Conservation (phyloP, 129 eudicot genomes). For the Lonicera japonica region DNA sequence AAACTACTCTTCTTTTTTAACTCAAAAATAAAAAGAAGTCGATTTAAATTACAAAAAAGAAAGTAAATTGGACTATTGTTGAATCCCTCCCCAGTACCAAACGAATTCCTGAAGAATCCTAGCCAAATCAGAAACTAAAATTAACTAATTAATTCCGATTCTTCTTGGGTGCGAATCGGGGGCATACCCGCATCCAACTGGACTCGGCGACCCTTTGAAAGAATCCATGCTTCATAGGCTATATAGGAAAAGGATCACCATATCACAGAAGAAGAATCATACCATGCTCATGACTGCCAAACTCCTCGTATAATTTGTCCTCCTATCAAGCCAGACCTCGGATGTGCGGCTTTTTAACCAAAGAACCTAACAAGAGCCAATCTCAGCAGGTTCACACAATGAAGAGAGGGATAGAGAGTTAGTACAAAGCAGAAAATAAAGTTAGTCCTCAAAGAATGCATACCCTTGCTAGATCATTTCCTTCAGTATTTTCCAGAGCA, state of each 20-base stretch:
- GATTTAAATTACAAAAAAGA: too few relatives aligned
- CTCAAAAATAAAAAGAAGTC: too few relatives aligned
- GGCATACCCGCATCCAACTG: too few relatives aligned
- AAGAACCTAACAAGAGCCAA: conserved; percentile 54
- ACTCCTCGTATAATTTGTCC: conserved; percentile 98
- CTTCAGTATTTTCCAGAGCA: conserved; percentile 86
- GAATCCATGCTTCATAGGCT: too few relatives aligned
- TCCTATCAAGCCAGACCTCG: conserved; percentile 91
- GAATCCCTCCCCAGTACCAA: too few relatives aligned
- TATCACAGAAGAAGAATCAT: conserved; percentile 9
- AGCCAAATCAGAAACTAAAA: too few relatives aligned
- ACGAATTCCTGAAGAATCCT: too few relatives aligned
- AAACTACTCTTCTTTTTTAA: too few relatives aligned
- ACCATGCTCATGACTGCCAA: conserved; percentile 99
- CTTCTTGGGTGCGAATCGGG: too few relatives aligned
- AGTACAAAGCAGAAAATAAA: not conserved
- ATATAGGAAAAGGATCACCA: not conserved
- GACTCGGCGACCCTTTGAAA: too few relatives aligned
- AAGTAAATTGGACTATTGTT: too few relatives aligned
- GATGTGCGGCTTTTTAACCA: conserved; percentile 99
- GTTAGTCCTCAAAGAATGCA: conserved; percentile 6
- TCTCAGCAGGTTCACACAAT: not conserved
- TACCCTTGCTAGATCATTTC: conserved; percentile 90
- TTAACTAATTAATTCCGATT: too few relatives aligned
- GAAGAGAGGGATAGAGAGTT: not conserved